These are phyloP conservation scores for Waltergamsia citrina DNA, from an alignment of 2,329 filamentous ascomycete species.

Conservation along the genomic window DNA sequence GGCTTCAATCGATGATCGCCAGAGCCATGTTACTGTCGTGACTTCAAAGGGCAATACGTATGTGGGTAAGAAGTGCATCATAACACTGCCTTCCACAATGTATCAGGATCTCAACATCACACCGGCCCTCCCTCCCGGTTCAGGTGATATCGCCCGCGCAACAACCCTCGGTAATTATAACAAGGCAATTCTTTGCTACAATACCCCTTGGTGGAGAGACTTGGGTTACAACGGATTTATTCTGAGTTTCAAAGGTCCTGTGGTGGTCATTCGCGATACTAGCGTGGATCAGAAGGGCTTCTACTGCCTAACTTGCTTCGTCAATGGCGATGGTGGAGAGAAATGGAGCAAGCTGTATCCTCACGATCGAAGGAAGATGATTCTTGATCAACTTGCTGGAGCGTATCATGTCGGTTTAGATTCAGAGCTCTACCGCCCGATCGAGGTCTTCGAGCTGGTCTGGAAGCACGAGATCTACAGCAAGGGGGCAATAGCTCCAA, in stretches of 20 bases:
- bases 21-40: slow-evolving; percentile 8
- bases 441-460: slow-evolving; percentile 19
- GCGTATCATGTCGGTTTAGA: slow-evolving; percentile 14
- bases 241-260: slow-evolving; percentile 28
- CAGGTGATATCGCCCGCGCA: slow-evolving; percentile 21
- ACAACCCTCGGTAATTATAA: slow-evolving; percentile 32
- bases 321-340: slow-evolving; percentile 23
- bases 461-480: slow-evolving; percentile 23
- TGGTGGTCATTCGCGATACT: slow-evolving; percentile 28
- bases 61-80: slow-evolving; percentile 26
- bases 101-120: slow-evolving; percentile 33
- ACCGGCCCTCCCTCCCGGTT: slow-evolving; percentile 28
- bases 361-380: slow-evolving; percentile 14
- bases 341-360: slow-evolving; percentile 20
- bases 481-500: slow-evolving; percentile 21
- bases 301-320: slow-evolving; percentile 29
- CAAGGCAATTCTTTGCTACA: slow-evolving; percentile 25
- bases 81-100: slow-evolving; percentile 39
- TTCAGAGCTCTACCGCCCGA: slow-evolving; percentile 9
- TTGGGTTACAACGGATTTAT: slow-evolving; percentile 25
- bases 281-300: slow-evolving; percentile 17
- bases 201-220: slow-evolving; percentile 22
- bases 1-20: slow-evolving; percentile 11
- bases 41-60: slow-evolving; percentile 14
- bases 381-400: slow-evolving; percentile 22